Conservation (phyloP, 169 alveolate species). For the Perkinsus marinus region DNA sequence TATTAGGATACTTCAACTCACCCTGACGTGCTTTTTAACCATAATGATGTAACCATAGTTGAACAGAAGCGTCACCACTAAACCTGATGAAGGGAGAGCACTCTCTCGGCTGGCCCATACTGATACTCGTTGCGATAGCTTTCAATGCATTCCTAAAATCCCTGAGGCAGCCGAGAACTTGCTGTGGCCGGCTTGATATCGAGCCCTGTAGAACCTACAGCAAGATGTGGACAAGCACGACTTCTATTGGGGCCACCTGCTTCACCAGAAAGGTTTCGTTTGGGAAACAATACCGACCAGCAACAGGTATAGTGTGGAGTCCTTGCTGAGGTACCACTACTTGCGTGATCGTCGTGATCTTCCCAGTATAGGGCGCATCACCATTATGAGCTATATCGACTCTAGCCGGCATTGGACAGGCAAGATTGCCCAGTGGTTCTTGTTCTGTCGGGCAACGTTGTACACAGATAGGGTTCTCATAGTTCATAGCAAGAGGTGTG, state of each 20-base stretch:
- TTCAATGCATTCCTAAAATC: neutral
- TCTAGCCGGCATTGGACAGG: neutral
- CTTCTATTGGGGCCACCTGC: neutral
- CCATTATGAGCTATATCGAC: neutral
- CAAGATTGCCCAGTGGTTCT: neutral
- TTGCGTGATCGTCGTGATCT: neutral
- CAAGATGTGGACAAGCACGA: neutral
- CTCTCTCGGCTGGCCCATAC: neutral
- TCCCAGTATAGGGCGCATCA: neutral
- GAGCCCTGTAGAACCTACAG: neutral
- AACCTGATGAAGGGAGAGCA: neutral
- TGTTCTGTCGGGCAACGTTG: neutral
- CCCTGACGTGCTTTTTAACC: neutral
- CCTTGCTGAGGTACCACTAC: neutral
- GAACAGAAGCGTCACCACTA: neutral
- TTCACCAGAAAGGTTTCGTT: neutral
- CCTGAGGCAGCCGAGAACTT: neutral
- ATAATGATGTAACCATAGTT: neutral
- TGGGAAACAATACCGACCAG: neutral
- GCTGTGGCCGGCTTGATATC: neutral
- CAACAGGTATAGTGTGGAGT: neutral
- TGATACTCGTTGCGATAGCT: neutral
- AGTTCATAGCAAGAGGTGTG: neutral
- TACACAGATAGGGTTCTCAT: neutral
- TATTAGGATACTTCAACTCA: neutral